Evolutionary conservation across 495 filamentous ascomycete genomes (phyloP), one percentile per base, ranked within the genome.

Genomic region (Neurospora sp.): DNA sequence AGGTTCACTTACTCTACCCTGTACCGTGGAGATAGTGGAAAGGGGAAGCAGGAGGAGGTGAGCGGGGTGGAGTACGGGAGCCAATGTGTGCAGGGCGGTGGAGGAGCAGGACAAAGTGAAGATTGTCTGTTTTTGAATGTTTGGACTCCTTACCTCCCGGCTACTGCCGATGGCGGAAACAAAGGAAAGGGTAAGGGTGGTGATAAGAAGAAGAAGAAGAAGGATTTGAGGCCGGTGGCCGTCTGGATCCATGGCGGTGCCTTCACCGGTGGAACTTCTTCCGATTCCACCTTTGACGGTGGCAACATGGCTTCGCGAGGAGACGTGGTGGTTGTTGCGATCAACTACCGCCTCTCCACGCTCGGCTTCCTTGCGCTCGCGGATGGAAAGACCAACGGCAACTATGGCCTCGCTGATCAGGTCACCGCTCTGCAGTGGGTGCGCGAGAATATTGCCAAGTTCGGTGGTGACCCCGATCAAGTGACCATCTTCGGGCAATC

Each of bases 361-460:
- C 86, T 93, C 18, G 91, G 91, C 8, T 93, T 91, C 72, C 76
- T 85, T 10, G 84, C 84, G 0, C 77, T 85, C 35, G 75, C 83
- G 4, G 83, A 86, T 72, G 80, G 82, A 77, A 83, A 77, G 44
- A 88, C 82, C 12, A 88, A 85, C 70, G 88, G 88, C 8, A 89
- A 89, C 71, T 89, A 82, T 75, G 86, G 87, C 2, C 76, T 90
- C 3, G 82, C 80, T 2, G 88, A 89, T 78, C 86, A 92, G 79
- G 83, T 87, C 72, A 80, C 87, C 37, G 86, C 88, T 35, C 79
- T 92, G 4, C 87, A 91, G 75, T 93, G 91, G 91, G 88, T 90
- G 0, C 82, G 84, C 69, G 84, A 87, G 14, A 87, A 92, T 76
- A 90, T 91, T 74, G 78, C 77, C 11, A 79, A 83, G 3, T 92